A percentile compares a stretch with the other conserved stretches of the same genome.
Conservation (phyloP, 768 basidiomycete genomes). For the Asterophora lycoperdoides region DNA sequence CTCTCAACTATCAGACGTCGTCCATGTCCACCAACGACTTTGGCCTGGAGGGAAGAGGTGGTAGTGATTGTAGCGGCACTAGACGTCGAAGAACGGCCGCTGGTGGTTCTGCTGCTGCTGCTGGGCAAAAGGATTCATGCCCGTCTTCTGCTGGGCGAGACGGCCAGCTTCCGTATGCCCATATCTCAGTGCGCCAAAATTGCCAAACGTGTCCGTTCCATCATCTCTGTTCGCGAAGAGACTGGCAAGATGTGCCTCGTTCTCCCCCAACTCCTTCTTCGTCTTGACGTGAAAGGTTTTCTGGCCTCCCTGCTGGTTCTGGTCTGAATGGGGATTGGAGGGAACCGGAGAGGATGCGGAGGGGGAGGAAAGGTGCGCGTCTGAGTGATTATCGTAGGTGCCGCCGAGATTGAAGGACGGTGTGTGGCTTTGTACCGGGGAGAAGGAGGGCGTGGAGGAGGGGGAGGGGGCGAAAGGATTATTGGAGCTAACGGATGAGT, state of each 20-base stretch:
- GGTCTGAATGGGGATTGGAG: conserved; percentile 13
- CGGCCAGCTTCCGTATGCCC: conserved; percentile 55
- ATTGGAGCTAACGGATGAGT: conserved; percentile 61
- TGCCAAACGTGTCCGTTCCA: conserved; percentile 95
- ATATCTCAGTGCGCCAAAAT: conserved; percentile 69
- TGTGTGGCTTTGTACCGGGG: conserved; percentile 25
- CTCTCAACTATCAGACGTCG: too few relatives aligned
- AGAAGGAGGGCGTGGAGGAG: conserved; percentile 27
- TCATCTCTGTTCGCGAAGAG: conserved; percentile 88
- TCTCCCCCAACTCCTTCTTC: conserved; percentile 41
- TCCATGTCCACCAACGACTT: too few relatives aligned
- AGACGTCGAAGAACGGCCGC: conserved; percentile 81
- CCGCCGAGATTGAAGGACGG: conserved; percentile 68
- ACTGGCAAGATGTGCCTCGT: conserved; percentile 75
- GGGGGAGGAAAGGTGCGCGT: conserved; percentile 40
- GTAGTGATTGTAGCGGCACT: conserved; percentile 5
- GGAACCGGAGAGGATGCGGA: conserved; percentile 39
- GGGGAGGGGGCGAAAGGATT: conserved; percentile 82
- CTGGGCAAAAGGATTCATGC: conserved; percentile 64
- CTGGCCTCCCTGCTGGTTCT: conserved; percentile 23
- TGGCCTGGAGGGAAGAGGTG: too few relatives aligned
- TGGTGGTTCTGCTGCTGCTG: conserved; percentile 54
- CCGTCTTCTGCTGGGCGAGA: conserved; percentile 40
- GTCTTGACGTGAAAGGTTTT: conserved; percentile 37
- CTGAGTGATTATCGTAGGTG: conserved; percentile 56